A percentile compares a stretch with the other conserved stretches of the same genome.
These are phyloP conservation scores for Talaromyces sp. DNA, from an alignment of 2,329 filamentous ascomycete genomes.

Conservation along the genomic window DNA sequence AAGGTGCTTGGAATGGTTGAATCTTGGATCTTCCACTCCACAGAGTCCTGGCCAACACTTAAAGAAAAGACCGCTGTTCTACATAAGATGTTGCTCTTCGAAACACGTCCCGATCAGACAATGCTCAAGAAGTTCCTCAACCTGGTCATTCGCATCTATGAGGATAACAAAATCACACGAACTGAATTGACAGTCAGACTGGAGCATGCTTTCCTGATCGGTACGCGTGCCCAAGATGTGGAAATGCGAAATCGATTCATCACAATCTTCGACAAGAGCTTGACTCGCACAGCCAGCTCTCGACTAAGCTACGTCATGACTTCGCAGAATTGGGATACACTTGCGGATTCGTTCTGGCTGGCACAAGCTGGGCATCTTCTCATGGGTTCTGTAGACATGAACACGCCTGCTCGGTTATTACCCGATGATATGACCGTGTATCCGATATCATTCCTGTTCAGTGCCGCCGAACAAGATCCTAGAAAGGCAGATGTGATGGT, in stretches of 20 bases:
- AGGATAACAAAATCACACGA: conserved; percentile 90
- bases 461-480: conserved; percentile 68
- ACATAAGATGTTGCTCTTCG: conserved; percentile 98
- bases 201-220: conserved; percentile 97
- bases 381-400: conserved; percentile 85
- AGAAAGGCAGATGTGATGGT: conserved; percentile 64
- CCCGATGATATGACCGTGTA: conserved; percentile 78
- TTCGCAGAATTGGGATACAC: conserved; percentile 94
- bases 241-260: conserved; percentile 97
- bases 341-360: conserved; percentile 94
- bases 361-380: conserved; percentile 91
- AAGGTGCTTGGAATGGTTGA: conserved; percentile 95
- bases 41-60: conserved; percentile 90
- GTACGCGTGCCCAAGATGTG: conserved; percentile 86
- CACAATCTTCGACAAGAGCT: conserved; percentile 88
- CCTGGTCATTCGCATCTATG: conserved; percentile 95
- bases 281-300: conserved; percentile 87
- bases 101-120: conserved; percentile 75
- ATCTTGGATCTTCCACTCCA: conserved; percentile 91
- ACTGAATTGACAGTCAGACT: conserved; percentile 95
- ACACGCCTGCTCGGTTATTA: conserved; percentile 72
- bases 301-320: conserved; percentile 84
- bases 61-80: conserved; percentile 99
- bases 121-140: conserved; percentile 92
- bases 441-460: conserved; percentile 69